Base-by-base conservation (phyloP, 306 rosid genomes). In the Dalbergia cochinchinensis region DNA sequence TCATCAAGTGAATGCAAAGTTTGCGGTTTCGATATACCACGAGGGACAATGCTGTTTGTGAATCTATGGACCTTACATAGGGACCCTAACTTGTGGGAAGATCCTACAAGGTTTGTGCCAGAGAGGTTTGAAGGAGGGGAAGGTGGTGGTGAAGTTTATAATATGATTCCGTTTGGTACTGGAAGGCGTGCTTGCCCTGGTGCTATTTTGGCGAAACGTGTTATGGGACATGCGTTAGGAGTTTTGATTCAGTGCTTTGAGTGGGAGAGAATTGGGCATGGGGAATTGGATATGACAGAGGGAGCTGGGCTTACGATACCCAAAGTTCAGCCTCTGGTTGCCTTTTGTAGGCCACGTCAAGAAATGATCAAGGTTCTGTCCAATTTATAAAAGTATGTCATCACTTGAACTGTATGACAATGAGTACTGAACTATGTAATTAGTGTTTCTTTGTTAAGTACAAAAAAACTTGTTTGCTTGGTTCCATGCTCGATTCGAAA, bases 161-260 rank as follows among this genome's bases (percentile, higher is more conserved):
- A 74, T 11, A 34, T 83, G 77, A 19, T 89, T 58, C 86, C 92
- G 14, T 89, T 89, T 26, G 92, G 92, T 4, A 31, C 33, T 45
- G 92, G 92, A 68, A 85, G 92, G 41, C 6, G 90, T n/a, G 85
- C 81, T 60, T 89, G 90, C 65, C 87, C 92, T 8, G 90, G 89
- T 11, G 22, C 77, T 55, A 70, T 5, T 22, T 44, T 87, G 15
- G 89, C 83, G 26, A 83, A 75, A 50, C 69, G 76, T 15, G 65
- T 78, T 12, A 31, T 83, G 51, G 86, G 73, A 5, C 67, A 58
- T 58, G 77, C 83, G 11, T 16, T 85, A 0, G 88, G 87, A 0
- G 50, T 76, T 2, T 31, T 85, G 7, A 42, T 87, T 69, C 87
- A 80, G 18, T 83, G 47, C 5, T 85, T 85, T 53, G 86, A 85